Base-by-base conservation (phyloP, 106 monocot species). In the Platanthera zijinensis region DNA sequence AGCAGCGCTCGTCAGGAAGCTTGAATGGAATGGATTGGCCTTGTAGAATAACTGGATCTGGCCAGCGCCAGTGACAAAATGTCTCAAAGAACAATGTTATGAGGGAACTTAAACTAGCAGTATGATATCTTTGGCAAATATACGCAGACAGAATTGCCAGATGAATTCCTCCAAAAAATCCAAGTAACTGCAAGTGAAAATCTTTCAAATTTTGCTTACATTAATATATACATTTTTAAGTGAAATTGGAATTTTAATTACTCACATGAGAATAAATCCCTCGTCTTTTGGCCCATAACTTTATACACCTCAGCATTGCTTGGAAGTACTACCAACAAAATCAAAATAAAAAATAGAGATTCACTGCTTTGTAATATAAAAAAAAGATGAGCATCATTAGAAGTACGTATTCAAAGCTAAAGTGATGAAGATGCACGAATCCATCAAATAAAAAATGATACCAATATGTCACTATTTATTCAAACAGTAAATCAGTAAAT, bases 191-290 rank as follows among this genome's bases (percentile, higher is more conserved):
- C 57, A 79, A 66, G 66, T 0, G 30, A 5, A 32, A 63, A 66
- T 10, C 66, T 30, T 66, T 30, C 11, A 66, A 52, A 30, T 4
- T 30, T 13, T 5, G 28, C 13, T 62, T 18, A 80, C 32, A 17
- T 18, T 49, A 62, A 50, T 56, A 69, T 14, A 45, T 22, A 57
- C 56, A 77, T 18, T 57, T 71, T 72, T 18, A 79, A 79, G 8
- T 28, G 18, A n/a, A 52, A 57, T 14, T 50, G 4, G 10, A 73
- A 64, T 0, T 66, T n/a, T 10, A 30, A 75, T 49, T 21, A 76
- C 90, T 62, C 69, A 90, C 90, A 81, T 87, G 84, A 50, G 83
- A 86, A 76, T 90, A 85, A 51, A 90, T 6, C 50, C 90, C 90
- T 19, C 86, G 82, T 22, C 82, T 82, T 78, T 57, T 84, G 32